Evolutionary conservation across 495 filamentous ascomycete genomes (phyloP), one percentile per base, ranked within the genome.

Genomic region (Niebla homalea): DNA sequence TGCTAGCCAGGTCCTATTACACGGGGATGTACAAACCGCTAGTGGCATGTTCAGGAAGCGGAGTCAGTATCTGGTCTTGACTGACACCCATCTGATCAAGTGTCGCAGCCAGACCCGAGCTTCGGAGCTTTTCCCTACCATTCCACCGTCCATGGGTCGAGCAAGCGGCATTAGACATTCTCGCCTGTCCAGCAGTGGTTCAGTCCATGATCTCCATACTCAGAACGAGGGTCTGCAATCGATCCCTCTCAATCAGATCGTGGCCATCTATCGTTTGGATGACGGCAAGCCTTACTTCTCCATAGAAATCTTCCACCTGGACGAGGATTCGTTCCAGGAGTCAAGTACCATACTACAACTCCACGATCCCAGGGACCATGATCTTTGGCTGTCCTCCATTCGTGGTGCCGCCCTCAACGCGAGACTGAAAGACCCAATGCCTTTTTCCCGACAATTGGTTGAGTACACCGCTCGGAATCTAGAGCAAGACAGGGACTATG

Each of bases 41-140:
- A 78, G 81, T 23, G 79, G 84, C 39, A 75, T 94, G 65, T 79
- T 95, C 63, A 77, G 86, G 62, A 84, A 86, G 62, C 89, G 85
- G 67, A 85, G 79, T 58, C 87, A 93, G 53, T 96, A 87, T 56
- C 68, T 96, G 26, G 92, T 95, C n/a, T 73, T 96, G 35, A 96
- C 89, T 10, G 81, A 89, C 42, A 78, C 79, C 21, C 83, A 94
- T 63, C 62, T 98, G 36, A 62, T 94, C 51, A 81, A 87, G 41
- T 87, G 88, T 65, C 93, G 87, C 64, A 84, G 66, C 56, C 77
- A 84, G 51, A 73, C 70, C 55, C 81, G 81, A 58, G 82, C 84
- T 48, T 74, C 83, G 40, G 85, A 85, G 32, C 62, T 71, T 43
- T 85, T 83, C 52, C 70, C 73, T 15, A 71, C 65, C 7, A 74